phyloP scores from a whole-genome alignment of 331 rosid genomes.

The Quercus lobata region DNA sequence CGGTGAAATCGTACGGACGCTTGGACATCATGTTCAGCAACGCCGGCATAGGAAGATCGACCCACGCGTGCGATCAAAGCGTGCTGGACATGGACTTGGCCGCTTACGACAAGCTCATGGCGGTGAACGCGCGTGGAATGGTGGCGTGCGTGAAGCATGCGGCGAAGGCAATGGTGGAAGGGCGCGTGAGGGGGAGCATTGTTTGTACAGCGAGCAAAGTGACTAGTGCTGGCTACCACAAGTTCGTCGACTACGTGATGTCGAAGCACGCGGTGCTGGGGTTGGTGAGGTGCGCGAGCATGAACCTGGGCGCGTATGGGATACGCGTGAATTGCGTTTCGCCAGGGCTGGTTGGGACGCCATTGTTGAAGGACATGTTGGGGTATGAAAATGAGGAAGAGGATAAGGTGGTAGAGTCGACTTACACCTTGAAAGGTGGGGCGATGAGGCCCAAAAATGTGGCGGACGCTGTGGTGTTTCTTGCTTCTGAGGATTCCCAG shows the following conservation, averaged over 20 bases:
- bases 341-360: slow-evolving; percentile 4
- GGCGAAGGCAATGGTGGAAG: background rate
- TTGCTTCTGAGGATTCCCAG: no score
- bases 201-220: background rate
- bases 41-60: background rate
- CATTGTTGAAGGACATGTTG: no score
- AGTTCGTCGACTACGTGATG: background rate
- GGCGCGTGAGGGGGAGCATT: background rate
- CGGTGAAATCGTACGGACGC: background rate
- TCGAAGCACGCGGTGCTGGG: no score
- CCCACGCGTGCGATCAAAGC: no score
- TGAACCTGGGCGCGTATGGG: slow-evolving; percentile 1
- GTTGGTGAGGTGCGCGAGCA: background rate
- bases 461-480: no score
- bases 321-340: slow-evolving; percentile 19
- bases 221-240: background rate
- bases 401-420: no score
- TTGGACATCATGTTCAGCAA: slow-evolving; percentile 8
- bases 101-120: background rate
- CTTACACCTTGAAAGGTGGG: background rate
- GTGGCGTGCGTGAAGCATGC: slow-evolving; percentile 12
- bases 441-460: background rate
- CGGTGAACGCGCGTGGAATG: background rate
- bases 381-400: no score
- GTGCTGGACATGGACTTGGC: no score